Base-by-base conservation (phyloP, 1,284 basidiomycete genomes). In the Trametes polyzona region DNA sequence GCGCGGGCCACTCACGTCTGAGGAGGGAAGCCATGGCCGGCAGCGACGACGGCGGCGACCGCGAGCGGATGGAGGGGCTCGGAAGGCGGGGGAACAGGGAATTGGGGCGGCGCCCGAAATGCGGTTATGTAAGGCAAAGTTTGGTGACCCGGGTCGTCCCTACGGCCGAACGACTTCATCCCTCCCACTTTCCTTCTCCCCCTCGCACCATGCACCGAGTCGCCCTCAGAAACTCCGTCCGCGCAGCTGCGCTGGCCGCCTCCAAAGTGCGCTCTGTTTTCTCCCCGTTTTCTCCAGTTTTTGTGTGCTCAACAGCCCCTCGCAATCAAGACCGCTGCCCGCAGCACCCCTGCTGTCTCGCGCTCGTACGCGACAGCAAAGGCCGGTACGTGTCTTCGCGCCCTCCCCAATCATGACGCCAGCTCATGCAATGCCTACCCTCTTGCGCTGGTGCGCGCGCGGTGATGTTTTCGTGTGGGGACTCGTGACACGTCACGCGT, bases 301-400 rank as follows among this genome's bases (percentile, higher is more conserved):
- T 72, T 67, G 33, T 52, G 52, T 59, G 59, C 62, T 47, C 52
- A 61, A 60, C 56, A 37, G 59, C 60, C 59, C 61, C 70, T 73
- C 43, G 27, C 71, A 67, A 65, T 67, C 47, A 68, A 84, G 81
- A 80, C 78, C 75, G 74, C 78, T 59, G 64, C 66, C 65, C 72
- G 74, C 68, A 75, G 73, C 67, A 73, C 79, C 69, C 78, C 81
- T 65, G 69, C 80, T 68, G 76, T 83, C 59, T 78, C 87, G 73
- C 92, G 92, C 74, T 83, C 90, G 67, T 98, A 98, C 83, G 96
- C 96, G 71, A 96, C 96, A 69, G 95, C 95, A 74, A 99, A 99
- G 83, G 89, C 96, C 77, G 92, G 95, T 96, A 71, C 67, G 90
- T 84, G 49, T 19, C 36, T 51, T 52, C 26, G 29, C 42, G 7